Percentiles rank a stretch among this genome's conserved stretches.
phyloP scores from a whole-genome alignment of 2,329 filamentous ascomycete species.

The Cercospora sp. region DNA sequence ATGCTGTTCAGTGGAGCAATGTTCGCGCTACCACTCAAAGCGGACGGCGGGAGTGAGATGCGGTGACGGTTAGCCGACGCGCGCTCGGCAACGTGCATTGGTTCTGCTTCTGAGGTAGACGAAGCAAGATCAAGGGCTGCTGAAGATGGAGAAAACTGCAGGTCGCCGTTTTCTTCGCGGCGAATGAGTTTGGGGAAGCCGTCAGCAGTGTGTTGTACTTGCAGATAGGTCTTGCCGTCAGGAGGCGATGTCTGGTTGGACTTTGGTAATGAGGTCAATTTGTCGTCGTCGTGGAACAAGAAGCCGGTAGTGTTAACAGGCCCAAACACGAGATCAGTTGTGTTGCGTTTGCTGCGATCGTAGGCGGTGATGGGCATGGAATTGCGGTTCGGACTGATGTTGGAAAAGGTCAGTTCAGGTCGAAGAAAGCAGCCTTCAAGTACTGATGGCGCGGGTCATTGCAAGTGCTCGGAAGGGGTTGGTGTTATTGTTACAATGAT shows the following conservation, averaged over 20 bases:
- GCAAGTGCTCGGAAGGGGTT: slow-evolving; percentile 10
- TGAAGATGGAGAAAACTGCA: slow-evolving; percentile 76
- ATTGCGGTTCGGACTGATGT: slow-evolving; percentile 75
- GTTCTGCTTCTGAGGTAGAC: slow-evolving; percentile 63
- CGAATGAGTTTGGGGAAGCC: slow-evolving; percentile 83
- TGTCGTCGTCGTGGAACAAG: slow-evolving; percentile 69
- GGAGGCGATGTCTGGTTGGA: slow-evolving; percentile 54
- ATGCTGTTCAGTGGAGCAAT: slow-evolving; percentile 44
- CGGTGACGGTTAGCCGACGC: slow-evolving; percentile 51
- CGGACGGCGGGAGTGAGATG: slow-evolving; percentile 42
- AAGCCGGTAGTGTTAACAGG: slow-evolving; percentile 84
- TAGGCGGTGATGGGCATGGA: slow-evolving; percentile 85
- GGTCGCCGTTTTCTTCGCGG: slow-evolving; percentile 55
- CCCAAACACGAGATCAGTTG: slow-evolving; percentile 61
- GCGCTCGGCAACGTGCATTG: slow-evolving; percentile 61
- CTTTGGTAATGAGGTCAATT: slow-evolving; percentile 44
- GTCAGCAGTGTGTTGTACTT: slow-evolving; percentile 74
- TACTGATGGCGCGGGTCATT: slow-evolving; percentile 20
- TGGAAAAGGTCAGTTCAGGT: slow-evolving; percentile 31
- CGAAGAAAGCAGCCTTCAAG: slow-evolving; percentile 13
- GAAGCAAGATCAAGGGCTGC: slow-evolving; percentile 75
- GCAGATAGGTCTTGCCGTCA: slow-evolving; percentile 68
- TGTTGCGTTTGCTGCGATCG: slow-evolving; percentile 63
- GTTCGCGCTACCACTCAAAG: slow-evolving; percentile 38
- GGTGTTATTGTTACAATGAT: slow-evolving; percentile 23